Percentiles rank a stretch among this genome's conserved stretches.
Evolutionary conservation across 2,329 filamentous ascomycete species (phyloP).

Genomic region (Aureobasidium sp.): DNA sequence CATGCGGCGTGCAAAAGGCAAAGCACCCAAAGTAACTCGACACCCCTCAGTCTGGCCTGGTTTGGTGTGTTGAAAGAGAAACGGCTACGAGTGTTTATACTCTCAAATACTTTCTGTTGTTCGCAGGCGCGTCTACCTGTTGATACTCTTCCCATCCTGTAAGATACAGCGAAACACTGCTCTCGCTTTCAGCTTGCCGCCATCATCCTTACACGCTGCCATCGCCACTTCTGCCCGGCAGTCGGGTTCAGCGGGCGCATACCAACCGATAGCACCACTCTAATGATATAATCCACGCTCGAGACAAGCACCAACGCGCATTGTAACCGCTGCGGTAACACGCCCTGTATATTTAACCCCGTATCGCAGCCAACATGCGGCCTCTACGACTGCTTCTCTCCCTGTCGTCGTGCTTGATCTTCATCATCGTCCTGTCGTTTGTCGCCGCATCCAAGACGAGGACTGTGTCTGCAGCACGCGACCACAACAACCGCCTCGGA

Average conservation of each 20-base stretch:
- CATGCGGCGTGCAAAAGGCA: conserved; percentile 8
- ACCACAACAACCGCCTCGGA: conserved; percentile 24
- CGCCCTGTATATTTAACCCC: not conserved
- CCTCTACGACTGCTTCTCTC: conserved; percentile 34
- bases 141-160: not conserved
- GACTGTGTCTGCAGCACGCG: conserved; percentile 9
- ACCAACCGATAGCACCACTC: not conserved
- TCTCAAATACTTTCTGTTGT: not conserved
- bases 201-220: not conserved
- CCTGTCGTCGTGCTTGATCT: conserved; percentile 33
- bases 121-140: not conserved
- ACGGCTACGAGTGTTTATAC: not conserved
- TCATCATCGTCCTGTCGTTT: conserved; percentile 37
- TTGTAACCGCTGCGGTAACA: not conserved
- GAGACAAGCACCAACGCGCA: not conserved
- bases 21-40: not conserved
- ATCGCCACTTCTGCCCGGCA: not conserved
- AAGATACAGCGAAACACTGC: not conserved
- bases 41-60: conserved; percentile 7
- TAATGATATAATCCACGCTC: conserved; percentile 2
- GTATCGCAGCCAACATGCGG: conserved; percentile 24
- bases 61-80: not conserved
- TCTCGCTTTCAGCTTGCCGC: not conserved
- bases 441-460: conserved; percentile 22
- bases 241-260: conserved; percentile 1